A percentile compares a stretch with the other conserved stretches of the same genome.
Evolutionary conservation across 139 green algal genomes (phyloP).

Genomic region (Eudorina sp.): DNA sequence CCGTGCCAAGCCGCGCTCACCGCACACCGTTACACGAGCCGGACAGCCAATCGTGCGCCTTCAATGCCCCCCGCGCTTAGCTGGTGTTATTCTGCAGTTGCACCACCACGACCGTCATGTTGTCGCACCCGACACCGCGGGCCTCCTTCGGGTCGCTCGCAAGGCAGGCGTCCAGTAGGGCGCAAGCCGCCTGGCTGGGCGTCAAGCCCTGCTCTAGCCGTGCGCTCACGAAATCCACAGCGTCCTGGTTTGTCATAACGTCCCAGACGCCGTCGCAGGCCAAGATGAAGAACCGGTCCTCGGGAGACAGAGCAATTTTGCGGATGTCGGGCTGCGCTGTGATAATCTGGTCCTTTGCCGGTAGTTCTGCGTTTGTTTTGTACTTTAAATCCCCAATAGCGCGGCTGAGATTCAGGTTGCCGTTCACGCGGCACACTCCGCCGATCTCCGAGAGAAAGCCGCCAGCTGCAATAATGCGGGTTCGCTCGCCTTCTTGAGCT

Average conservation of each 20-base stretch:
- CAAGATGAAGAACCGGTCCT: conserved; percentile 94
- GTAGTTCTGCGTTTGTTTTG: conserved; percentile 78
- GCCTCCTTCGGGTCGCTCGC: conserved; percentile 86
- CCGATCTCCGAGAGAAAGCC: conserved; percentile 66
- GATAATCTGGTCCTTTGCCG: conserved; percentile 75
- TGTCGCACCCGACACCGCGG: conserved; percentile 93
- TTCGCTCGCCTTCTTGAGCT: conserved; percentile 77
- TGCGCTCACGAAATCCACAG: conserved; percentile 86
- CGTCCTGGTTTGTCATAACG: conserved; percentile 92
- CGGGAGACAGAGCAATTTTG: conserved; percentile 60
- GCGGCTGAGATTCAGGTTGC: conserved; percentile 95
- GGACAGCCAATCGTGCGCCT: background rate
- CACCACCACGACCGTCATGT: conserved; percentile 83
- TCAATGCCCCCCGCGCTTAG: background rate
- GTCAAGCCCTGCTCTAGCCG: conserved; percentile 70
- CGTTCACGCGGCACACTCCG: conserved; percentile 86
- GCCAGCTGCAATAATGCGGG: conserved; percentile 89
- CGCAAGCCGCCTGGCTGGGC: conserved; percentile 68
- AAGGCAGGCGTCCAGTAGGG: conserved; percentile 92
- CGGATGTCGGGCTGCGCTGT: conserved; percentile 72
- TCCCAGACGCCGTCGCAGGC: conserved; percentile 96
- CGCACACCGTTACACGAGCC: background rate
- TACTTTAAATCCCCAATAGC: conserved; percentile 98
- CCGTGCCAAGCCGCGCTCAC: background rate
- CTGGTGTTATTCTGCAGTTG: conserved; percentile 53